Conservation (phyloP, 2,329 filamentous ascomycete species). For the Bimuria novae-zelandiae region DNA sequence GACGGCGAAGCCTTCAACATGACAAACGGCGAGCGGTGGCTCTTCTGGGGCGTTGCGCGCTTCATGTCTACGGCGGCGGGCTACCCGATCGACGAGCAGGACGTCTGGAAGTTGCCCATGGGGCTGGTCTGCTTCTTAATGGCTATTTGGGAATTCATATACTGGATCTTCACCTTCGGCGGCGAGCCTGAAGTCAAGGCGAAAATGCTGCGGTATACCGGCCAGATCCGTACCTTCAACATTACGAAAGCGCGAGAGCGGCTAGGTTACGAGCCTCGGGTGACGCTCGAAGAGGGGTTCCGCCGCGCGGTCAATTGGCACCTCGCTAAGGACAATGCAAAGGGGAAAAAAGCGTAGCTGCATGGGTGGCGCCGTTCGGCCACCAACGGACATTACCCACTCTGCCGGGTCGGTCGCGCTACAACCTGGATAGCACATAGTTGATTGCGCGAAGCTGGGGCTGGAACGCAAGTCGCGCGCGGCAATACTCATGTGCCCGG, state of each 20-base stretch:
- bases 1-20: conserved; percentile 26
- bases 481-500: too few relatives aligned
- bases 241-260: conserved; percentile 22
- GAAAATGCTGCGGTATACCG: conserved; percentile 14
- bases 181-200: conserved; percentile 11
- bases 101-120: conserved; percentile 16
- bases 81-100: conserved; percentile 14
- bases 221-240: conserved; percentile 15
- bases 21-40: conserved; percentile 23
- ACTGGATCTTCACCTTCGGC: conserved; percentile 15
- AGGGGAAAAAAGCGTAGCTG: too few relatives aligned
- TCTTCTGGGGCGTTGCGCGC: conserved; percentile 21
- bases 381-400: too few relatives aligned
- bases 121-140: conserved; percentile 8
- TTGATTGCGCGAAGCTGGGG: too few relatives aligned
- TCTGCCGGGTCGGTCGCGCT: too few relatives aligned
- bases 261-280: conserved; percentile 20
- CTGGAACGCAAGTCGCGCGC: too few relatives aligned
- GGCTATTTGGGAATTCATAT: conserved; percentile 9
- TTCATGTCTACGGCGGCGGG: conserved; percentile 14
- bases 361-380: too few relatives aligned
- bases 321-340: conserved; percentile 2
- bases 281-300: conserved; percentile 20
- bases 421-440: too few relatives aligned
- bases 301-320: conserved; percentile 7